These are phyloP conservation scores for Colletotrichum zoysiae DNA, from an alignment of 2,329 filamentous ascomycete species.

Conservation along the genomic window DNA sequence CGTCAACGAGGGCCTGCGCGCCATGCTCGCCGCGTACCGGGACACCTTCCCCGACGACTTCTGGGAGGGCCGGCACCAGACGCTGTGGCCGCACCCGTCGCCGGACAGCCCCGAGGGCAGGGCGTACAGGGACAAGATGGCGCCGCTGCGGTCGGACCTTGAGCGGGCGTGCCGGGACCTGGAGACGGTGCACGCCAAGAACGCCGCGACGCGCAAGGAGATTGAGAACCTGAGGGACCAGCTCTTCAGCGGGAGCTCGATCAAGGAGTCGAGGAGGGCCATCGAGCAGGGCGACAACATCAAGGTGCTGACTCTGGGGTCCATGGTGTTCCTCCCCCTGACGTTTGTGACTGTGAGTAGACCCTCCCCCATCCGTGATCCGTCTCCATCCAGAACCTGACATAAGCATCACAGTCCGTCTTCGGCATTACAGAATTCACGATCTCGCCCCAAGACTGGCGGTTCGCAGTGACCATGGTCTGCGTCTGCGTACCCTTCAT, in stretches of 20 bases:
- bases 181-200: conserved; percentile 60
- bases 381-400: not conserved
- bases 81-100: conserved; percentile 67
- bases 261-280: conserved; percentile 70
- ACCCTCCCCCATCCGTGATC: not conserved
- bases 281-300: conserved; percentile 75
- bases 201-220: conserved; percentile 66
- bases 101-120: conserved; percentile 58
- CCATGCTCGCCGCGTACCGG: conserved; percentile 68
- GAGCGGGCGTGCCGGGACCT: conserved; percentile 65
- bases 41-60: conserved; percentile 70
- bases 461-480: conserved; percentile 71
- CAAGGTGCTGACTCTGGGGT: conserved; percentile 70
- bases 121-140: conserved; percentile 63
- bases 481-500: conserved; percentile 69
- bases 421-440: conserved; percentile 66
- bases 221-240: conserved; percentile 70
- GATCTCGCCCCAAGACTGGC: conserved; percentile 57
- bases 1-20: conserved; percentile 70
- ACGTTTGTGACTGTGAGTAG: conserved; percentile 68
- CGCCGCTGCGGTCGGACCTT: conserved; percentile 60
- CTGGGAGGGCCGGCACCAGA: conserved; percentile 67
- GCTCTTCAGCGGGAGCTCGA: conserved; percentile 72
- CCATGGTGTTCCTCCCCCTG: conserved; percentile 71
- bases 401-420: conserved; percentile 55